These are phyloP conservation scores for Umbelopsis isabellina DNA, from an alignment of 192 early-diverging fungal genomes.

Conservation along the genomic window DNA sequence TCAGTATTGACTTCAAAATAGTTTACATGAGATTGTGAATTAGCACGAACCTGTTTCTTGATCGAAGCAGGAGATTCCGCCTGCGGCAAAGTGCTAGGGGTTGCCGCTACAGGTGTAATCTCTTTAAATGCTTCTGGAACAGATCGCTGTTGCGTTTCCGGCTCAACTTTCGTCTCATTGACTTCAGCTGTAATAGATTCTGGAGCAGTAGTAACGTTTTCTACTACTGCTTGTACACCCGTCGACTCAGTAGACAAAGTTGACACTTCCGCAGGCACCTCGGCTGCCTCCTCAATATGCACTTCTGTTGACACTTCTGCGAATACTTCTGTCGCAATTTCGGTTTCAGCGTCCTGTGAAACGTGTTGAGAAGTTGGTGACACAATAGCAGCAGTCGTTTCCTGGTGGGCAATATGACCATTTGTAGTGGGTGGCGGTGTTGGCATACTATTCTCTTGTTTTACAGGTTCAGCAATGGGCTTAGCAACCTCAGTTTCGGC, in stretches of 20 bases:
- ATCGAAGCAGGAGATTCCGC: constrained; percentile 8
- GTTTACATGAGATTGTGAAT: no score
- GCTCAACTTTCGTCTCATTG: background rate
- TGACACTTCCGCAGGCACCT: no score
- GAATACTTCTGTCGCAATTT: background rate
- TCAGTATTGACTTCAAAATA: background rate
- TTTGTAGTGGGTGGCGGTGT: constrained; percentile 19
- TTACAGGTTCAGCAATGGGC: constrained; percentile 11
- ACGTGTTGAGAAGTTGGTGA: constrained; percentile 13
- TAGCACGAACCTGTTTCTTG: constrained; percentile 1
- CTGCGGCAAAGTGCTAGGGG: constrained; percentile 16
- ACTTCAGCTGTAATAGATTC: background rate
- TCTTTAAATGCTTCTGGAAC: constrained; percentile 7
- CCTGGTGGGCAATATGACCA: background rate
- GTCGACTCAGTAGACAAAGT: no score
- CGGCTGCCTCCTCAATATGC: no score
- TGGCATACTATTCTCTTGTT: constrained; percentile 21
- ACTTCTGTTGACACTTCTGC: no score
- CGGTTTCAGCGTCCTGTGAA: constrained; percentile 5
- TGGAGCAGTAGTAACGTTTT: no score
- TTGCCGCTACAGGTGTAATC: constrained; percentile 17
- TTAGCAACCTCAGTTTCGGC: constrained; percentile 11
- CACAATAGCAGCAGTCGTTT: background rate
- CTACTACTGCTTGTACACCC: no score
- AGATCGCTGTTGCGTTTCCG: background rate